Conservation (phyloP, 768 basidiomycete species). For the Jaapia argillacea region DNA sequence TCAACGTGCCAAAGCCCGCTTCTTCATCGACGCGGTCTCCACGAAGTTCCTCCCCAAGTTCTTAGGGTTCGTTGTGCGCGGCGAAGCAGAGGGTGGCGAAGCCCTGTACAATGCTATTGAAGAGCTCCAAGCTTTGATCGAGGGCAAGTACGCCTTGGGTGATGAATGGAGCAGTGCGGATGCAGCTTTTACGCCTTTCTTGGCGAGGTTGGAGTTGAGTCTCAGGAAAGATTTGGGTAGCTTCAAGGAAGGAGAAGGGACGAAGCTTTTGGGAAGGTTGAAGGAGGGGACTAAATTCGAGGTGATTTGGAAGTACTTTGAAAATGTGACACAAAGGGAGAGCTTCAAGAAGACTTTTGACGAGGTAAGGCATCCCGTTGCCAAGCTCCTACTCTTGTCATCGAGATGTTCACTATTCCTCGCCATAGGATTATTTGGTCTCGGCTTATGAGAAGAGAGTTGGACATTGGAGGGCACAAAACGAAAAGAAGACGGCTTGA, state of each 20-base stretch:
- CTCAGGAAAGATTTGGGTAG: conserved; percentile 41
- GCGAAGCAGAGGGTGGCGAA: conserved; percentile 29
- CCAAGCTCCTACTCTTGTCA: too few species aligned
- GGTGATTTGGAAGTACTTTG: conserved; percentile 38
- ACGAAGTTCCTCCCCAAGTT: conserved; percentile 33
- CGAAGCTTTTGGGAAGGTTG: conserved; percentile 30
- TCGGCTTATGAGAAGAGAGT: too few species aligned
- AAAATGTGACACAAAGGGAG: conserved; percentile 37
- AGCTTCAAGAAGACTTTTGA: conserved; percentile 49
- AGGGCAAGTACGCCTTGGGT: conserved; percentile 31
- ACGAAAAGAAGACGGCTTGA: too few species aligned
- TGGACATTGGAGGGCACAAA: too few species aligned
- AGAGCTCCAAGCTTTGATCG: conserved; percentile 36
- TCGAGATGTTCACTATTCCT: too few species aligned
- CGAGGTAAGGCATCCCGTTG: conserved; percentile 27
- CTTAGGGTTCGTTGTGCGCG: conserved; percentile 22
- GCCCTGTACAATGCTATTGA: conserved; percentile 33
- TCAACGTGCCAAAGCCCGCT: conserved; percentile 44
- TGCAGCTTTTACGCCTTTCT: conserved; percentile 48
- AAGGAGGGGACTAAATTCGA: conserved; percentile 34
- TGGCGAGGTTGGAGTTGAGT: conserved; percentile 38
- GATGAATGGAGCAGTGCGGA: conserved; percentile 54
- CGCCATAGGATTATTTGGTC: too few species aligned
- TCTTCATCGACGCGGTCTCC: conserved; percentile 49
- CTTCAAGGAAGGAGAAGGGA: conserved; percentile 38